Evolutionary conservation across 306 rosid species (phyloP).

Genomic region (Cicer bijugum): DNA sequence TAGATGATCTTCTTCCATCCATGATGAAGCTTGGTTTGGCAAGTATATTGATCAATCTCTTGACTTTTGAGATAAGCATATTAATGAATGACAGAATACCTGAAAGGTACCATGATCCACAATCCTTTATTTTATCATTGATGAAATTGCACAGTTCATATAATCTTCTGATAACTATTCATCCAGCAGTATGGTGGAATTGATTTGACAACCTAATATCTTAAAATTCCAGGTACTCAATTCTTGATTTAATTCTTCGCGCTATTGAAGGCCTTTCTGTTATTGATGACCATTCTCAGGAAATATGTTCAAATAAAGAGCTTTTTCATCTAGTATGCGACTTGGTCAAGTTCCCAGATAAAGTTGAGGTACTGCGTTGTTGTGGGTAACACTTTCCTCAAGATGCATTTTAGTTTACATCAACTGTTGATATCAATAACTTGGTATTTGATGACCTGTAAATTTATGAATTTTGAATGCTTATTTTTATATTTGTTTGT

Average conservation of each 20-base stretch:
- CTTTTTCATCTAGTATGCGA: constrained; percentile 63
- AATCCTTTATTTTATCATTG: constrained; percentile 26
- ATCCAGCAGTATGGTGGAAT: constrained; percentile 22
- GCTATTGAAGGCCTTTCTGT: constrained; percentile 79
- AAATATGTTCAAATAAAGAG: constrained; percentile 72
- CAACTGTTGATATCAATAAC: constrained; percentile 10
- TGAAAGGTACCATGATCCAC: constrained; percentile 69
- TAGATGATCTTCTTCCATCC: constrained; percentile 64
- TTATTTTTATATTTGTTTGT: not conserved
- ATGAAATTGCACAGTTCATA: constrained; percentile 31
- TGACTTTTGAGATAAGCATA: constrained; percentile 68
- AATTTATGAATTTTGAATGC: constrained; percentile 18
- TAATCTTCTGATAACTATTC: constrained; percentile 35
- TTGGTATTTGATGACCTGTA: constrained; percentile 11
- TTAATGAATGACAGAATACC: constrained; percentile 62
- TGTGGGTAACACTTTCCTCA: constrained; percentile 29
- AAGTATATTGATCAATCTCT: constrained; percentile 66
- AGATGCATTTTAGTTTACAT: constrained; percentile 18
- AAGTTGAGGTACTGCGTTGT: constrained; percentile 74
- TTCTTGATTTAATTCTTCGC: constrained; percentile 78
- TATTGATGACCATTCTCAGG: constrained; percentile 72
- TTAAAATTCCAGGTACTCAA: constrained; percentile 64
- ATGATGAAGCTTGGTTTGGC: constrained; percentile 82
- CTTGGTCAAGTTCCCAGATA: constrained; percentile 75
- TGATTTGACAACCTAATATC: constrained; percentile 38